Conservation (phyloP, 495 filamentous ascomycete species). For the Eremomyces bilateralis region DNA sequence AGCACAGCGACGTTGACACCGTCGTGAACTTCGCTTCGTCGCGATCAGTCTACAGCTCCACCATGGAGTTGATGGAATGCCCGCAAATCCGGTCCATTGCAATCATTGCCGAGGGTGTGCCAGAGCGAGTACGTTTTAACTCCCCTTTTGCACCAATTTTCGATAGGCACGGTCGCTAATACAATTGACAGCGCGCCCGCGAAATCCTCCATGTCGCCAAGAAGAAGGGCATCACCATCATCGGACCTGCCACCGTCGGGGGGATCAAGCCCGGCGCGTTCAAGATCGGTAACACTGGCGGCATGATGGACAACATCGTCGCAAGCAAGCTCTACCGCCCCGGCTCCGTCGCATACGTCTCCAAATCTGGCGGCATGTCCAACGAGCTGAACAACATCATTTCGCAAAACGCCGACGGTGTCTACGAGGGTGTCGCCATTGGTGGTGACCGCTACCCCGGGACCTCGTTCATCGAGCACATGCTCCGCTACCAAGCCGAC, state of each 20-base stretch:
- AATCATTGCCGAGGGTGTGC: conserved; percentile 98
- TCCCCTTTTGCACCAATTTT: too few species aligned
- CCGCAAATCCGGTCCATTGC: conserved; percentile 95
- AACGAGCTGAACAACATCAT: conserved; percentile 99
- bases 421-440: conserved; percentile 97
- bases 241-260: conserved; percentile 93
- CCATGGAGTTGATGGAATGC: conserved; percentile 93
- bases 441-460: conserved; percentile 97
- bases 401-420: conserved; percentile 82
- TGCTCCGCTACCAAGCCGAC: conserved; percentile 85
- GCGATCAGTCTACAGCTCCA: conserved; percentile 91
- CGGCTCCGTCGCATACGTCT: conserved; percentile 96
- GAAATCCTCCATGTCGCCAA: conserved; percentile 87
- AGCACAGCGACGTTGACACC: conserved; percentile 92
- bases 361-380: conserved; percentile 99
- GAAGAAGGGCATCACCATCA: conserved; percentile 98
- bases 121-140: conserved; percentile 60
- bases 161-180: too few species aligned
- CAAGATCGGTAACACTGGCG: conserved; percentile 99
- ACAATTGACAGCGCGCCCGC: conserved; percentile 55
- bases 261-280: conserved; percentile 97
- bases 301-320: conserved; percentile 99
- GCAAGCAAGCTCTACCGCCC: conserved; percentile 99
- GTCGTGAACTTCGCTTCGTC: conserved; percentile 99
- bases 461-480: conserved; percentile 97